phyloP scores from a whole-genome alignment of 169 alveolate genomes.

The Plasmodium falciparum region DNA sequence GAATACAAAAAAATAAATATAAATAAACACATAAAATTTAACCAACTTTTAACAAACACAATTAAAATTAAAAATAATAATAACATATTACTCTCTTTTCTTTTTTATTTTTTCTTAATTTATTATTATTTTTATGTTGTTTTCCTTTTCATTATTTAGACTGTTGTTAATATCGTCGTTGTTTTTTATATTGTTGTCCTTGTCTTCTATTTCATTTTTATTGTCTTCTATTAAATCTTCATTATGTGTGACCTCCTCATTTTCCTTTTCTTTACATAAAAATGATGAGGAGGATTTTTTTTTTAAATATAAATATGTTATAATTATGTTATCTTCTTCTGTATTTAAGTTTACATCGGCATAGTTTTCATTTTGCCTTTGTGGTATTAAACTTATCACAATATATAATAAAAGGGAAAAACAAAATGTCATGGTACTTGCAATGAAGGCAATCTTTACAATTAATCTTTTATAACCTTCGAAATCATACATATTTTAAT shows the following conservation, averaged over 20 bases:
- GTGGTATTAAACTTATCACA: conserved; percentile 21
- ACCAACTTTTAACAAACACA: no score
- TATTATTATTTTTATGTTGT: background rate
- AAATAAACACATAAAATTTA: no score
- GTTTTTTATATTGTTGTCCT: background rate
- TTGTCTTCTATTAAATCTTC: background rate
- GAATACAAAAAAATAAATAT: no score
- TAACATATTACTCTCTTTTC: background rate
- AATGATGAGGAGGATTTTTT: background rate
- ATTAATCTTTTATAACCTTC: conserved; percentile 37
- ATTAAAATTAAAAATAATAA: no score
- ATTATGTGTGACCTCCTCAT: background rate
- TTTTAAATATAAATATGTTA: conserved; percentile 34
- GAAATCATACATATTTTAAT: background rate
- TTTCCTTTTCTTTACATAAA: background rate
- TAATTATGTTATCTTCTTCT: conserved; percentile 19
- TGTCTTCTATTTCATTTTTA: background rate
- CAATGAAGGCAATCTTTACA: conserved; percentile 16
- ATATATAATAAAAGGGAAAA: conserved; percentile 21
- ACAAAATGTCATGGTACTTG: conserved; percentile 45
- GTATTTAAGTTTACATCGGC: conserved; percentile 33
- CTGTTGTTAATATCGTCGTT: background rate
- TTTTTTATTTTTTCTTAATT: background rate
- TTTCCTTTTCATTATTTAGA: background rate
- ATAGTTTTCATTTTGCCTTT: conserved; percentile 10